Conservation (phyloP, 2,329 filamentous ascomycete species). For the Westerdykella aurantiaca region DNA sequence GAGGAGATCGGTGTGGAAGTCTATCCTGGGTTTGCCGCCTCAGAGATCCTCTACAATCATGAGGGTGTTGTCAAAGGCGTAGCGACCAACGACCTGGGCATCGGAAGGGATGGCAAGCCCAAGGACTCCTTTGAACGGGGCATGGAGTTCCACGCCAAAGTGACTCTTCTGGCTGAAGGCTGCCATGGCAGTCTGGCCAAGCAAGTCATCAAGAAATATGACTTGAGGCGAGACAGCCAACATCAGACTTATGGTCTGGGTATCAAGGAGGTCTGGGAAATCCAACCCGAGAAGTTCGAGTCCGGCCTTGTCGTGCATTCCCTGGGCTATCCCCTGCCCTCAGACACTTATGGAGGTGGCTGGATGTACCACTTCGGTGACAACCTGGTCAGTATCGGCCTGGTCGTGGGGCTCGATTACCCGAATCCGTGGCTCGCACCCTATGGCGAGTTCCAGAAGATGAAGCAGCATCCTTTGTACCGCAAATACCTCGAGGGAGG, state of each 20-base stretch:
- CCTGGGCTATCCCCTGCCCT: conserved; percentile 84
- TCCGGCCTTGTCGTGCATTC: conserved; percentile 82
- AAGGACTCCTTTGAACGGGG: conserved; percentile 91
- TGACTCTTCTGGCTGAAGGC: conserved; percentile 89
- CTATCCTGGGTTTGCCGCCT: conserved; percentile 91
- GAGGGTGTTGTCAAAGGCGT: conserved; percentile 91
- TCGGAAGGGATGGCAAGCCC: conserved; percentile 72
- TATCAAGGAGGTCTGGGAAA: conserved; percentile 96
- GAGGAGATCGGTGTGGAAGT: conserved; percentile 95
- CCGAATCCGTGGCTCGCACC: conserved; percentile 94
- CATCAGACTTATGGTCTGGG: conserved; percentile 94
- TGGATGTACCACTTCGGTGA: conserved; percentile 99
- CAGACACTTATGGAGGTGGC: conserved; percentile 90
- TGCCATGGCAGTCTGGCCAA: conserved; percentile 95
- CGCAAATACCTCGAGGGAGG: conserved; percentile 82
- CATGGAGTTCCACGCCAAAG: conserved; percentile 94
- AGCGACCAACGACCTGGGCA: conserved; percentile 89
- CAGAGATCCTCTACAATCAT: conserved; percentile 78
- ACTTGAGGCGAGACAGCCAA: conserved; percentile 80
- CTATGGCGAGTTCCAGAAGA: conserved; percentile 94
- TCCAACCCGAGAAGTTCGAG: conserved; percentile 85
- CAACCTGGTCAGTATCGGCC: conserved; percentile 85
- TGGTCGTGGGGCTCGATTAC: conserved; percentile 93
- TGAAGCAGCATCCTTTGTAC: conserved; percentile 96
- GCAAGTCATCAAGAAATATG: conserved; percentile 90